phyloP scores from a whole-genome alignment of 768 basidiomycete genomes.

The Ramaria sp. region DNA sequence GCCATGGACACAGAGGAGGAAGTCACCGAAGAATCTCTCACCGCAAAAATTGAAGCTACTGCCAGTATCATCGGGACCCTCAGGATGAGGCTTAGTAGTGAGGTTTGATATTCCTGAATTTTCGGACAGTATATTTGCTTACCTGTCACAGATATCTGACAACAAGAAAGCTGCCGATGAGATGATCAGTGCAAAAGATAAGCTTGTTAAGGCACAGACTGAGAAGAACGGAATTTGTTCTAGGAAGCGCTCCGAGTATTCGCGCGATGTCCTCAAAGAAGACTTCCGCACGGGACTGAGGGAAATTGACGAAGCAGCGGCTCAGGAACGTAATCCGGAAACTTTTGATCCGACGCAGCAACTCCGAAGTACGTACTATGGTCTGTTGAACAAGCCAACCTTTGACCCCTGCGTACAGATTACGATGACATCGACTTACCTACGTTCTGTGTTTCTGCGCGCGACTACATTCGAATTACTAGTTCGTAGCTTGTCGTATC shows the following conservation, averaged over 20 bases:
- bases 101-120: not conserved
- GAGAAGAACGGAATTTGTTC: slow-evolving; percentile 57
- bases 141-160: slow-evolving; percentile 16
- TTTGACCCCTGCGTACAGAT: slow-evolving; percentile 24
- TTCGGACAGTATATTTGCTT: not conserved
- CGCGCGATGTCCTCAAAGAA: slow-evolving; percentile 43
- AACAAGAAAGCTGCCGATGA: slow-evolving; percentile 30
- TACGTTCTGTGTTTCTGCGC: slow-evolving; percentile 49
- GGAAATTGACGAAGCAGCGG: slow-evolving; percentile 48
- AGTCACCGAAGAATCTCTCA: slow-evolving; percentile 33
- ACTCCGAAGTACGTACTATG: slow-evolving; percentile 30
- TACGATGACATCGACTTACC: slow-evolving; percentile 51
- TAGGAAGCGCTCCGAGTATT: slow-evolving; percentile 34
- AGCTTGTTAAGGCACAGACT: slow-evolving; percentile 20
- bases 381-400: not conserved
- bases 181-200: slow-evolving; percentile 29
- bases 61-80: slow-evolving; percentile 30
- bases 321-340: slow-evolving; percentile 46
- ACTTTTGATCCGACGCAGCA: slow-evolving; percentile 42
- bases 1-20: slow-evolving; percentile 24
- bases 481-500: slow-evolving; percentile 20
- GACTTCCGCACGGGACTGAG: slow-evolving; percentile 50
- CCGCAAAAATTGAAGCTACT: slow-evolving; percentile 32
- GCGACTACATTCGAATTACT: slow-evolving; percentile 49
- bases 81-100: slow-evolving; percentile 23